Conservation (phyloP, 2,329 filamentous ascomycete species). For the Alternaria arbusti region DNA sequence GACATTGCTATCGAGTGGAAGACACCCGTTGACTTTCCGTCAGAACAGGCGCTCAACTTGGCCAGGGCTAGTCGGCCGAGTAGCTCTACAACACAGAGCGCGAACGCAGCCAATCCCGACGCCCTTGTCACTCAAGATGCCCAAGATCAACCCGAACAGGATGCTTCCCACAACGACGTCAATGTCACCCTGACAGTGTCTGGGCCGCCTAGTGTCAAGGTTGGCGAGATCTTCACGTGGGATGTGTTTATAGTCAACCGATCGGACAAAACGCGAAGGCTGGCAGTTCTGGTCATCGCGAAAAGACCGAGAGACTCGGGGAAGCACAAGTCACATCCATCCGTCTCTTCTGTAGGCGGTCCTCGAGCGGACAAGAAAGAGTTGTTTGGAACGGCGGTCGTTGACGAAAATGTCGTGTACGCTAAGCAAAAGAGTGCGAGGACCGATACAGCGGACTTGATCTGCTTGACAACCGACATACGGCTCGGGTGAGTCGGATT, state of each 20-base stretch:
- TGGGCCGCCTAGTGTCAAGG: constrained; percentile 64
- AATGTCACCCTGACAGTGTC: constrained; percentile 79
- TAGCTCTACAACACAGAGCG: constrained; percentile 27
- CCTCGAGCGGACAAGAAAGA: constrained; percentile 44
- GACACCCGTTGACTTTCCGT: constrained; percentile 71
- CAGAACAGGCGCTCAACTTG: constrained; percentile 50
- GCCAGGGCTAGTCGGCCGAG: constrained; percentile 40
- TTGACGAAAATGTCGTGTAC: constrained; percentile 75
- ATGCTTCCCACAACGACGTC: constrained; percentile 56
- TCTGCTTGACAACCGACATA: constrained; percentile 78
- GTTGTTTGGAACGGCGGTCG: constrained; percentile 66
- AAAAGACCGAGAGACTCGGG: constrained; percentile 62
- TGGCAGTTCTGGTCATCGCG: constrained; percentile 72
- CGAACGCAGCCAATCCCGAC: constrained; percentile 36
- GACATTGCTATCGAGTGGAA: constrained; percentile 71
- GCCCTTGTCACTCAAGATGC: constrained; percentile 33
- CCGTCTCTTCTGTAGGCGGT: constrained; percentile 50
- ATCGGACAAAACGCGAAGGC: constrained; percentile 66
- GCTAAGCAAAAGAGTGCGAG: constrained; percentile 71
- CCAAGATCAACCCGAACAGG: constrained; percentile 23
- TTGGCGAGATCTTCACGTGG: constrained; percentile 74
- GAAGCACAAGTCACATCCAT: constrained; percentile 52
- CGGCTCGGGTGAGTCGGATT: constrained; percentile 65
- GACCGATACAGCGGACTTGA: constrained; percentile 69
- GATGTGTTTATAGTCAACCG: constrained; percentile 79